Evolutionary conservation across 2,329 filamentous ascomycete genomes (phyloP), one percentile per base, ranked within the genome.

Genomic region (Fusarium dimerum): DNA sequence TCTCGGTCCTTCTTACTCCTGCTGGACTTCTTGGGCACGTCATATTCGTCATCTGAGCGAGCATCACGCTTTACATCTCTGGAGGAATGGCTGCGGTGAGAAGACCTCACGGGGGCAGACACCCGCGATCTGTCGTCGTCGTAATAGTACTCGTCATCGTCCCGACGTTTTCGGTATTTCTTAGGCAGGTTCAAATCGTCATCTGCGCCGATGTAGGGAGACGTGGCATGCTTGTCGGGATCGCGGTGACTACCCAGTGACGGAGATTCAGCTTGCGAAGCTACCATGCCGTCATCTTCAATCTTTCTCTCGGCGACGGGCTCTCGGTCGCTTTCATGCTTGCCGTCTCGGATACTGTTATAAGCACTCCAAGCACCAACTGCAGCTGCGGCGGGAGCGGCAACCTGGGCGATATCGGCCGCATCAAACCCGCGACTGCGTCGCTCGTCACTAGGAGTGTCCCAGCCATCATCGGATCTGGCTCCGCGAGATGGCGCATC

Each of bases 241-340:
- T 43, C 40, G 47, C 45, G 32, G 13, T 20, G 43, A 26, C 45
- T 40, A 18, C 45, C 46, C n/a, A 52, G 48, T n/a, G 56, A 50
- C 10, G 60, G 56, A 32, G 55, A 50, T 7, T 51, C 54, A 36
- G 56, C 67, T 52, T 66, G 68, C 2, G 62, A 55, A n/a, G 54
- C 50, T 16, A 67, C 58, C 63, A 65, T 64, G 13, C 68, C 67
- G 20, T 68, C 73, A n/a, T 18, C 30, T 30, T 50, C 47, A 12
- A 26, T 43, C 10, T 15, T 15, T 36, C 32, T 36, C 4, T 12
- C 10, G 13, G 32, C 10, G 9, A 36, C 13, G 32, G 32, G 32
- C 32, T 36, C 32, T 15, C 9, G 32, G 32, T 15, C 32, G 11
- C 11, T 36, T 3, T 36, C 32, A 15, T 5, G 32, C 32, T 36